Conservation (phyloP, 1,284 basidiomycete species). For the Spongiforma sp. region DNA sequence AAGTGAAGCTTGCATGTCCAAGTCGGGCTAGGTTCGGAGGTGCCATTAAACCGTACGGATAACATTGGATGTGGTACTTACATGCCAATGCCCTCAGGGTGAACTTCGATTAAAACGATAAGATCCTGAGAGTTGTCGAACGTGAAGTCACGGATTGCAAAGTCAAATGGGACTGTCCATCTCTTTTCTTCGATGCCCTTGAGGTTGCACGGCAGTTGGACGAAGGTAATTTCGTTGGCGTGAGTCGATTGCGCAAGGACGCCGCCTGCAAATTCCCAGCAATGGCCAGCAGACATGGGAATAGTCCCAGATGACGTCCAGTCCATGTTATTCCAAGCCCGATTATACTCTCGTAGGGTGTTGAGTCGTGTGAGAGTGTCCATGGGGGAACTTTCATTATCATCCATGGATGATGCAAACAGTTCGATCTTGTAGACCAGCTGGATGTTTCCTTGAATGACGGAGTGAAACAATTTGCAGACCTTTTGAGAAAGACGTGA, state of each 20-base stretch:
- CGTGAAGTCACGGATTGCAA: constrained; percentile 59
- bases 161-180: constrained; percentile 52
- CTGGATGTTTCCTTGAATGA: constrained; percentile 43
- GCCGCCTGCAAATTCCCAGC: constrained; percentile 66
- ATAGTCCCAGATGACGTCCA: constrained; percentile 44
- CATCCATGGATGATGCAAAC: constrained; percentile 50
- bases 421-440: constrained; percentile 59
- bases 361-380: constrained; percentile 43
- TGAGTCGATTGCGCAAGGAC: constrained; percentile 52
- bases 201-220: constrained; percentile 55
- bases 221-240: constrained; percentile 38
- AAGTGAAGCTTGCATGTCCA: constrained; percentile 30
- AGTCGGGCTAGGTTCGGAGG: constrained; percentile 20
- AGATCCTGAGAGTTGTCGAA: constrained; percentile 67
- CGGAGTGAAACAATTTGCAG: constrained; percentile 46
- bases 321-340: constrained; percentile 50
- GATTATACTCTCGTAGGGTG: constrained; percentile 46
- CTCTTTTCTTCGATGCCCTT: constrained; percentile 50
- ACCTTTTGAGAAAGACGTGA: no score
- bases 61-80: constrained; percentile 17
- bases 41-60: constrained; percentile 6
- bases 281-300: constrained; percentile 41
- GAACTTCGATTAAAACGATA: constrained; percentile 54
- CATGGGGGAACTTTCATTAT: constrained; percentile 40
- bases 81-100: constrained; percentile 21